Conservation (phyloP, 257 asterid species). For the Solanum peruvianum region DNA sequence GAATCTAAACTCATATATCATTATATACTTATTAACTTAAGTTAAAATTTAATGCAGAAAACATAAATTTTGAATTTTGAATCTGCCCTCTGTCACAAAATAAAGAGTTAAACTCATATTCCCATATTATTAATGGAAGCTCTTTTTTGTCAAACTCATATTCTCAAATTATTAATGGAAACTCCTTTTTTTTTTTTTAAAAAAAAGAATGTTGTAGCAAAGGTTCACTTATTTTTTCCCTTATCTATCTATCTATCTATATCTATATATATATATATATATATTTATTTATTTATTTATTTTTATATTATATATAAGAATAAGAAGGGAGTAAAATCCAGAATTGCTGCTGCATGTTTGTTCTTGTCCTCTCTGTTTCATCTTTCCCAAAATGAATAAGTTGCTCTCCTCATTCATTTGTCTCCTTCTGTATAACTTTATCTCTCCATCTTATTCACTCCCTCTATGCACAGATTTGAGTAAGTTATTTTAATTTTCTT, state of each 20-base stretch:
- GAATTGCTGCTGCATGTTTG: neutral
- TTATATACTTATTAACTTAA: neutral
- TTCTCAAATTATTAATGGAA: neutral
- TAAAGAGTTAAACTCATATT: neutral
- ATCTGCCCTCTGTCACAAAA: neutral
- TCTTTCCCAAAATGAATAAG: conserved; percentile 22
- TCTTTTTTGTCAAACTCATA: neutral
- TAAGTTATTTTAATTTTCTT: conserved; percentile 17
- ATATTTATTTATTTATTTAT: no score
- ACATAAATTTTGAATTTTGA: neutral
- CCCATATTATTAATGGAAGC: neutral
- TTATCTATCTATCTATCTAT: neutral
- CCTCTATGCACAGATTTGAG: conserved; percentile 72
- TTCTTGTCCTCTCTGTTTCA: conserved; percentile 8
- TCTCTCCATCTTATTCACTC: conserved; percentile 41
- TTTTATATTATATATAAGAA: neutral
- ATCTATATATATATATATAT: no score
- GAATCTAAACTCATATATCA: neutral
- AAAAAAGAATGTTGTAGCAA: neutral
- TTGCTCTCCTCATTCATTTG: conserved; percentile 10
- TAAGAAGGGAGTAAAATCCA: neutral
- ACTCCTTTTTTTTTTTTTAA: neutral
- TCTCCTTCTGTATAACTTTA: conserved; percentile 33
- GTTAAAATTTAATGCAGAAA: neutral
- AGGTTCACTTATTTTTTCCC: neutral